Conservation (phyloP, 257 asterid species). For the Solanum corneliomulleri region DNA sequence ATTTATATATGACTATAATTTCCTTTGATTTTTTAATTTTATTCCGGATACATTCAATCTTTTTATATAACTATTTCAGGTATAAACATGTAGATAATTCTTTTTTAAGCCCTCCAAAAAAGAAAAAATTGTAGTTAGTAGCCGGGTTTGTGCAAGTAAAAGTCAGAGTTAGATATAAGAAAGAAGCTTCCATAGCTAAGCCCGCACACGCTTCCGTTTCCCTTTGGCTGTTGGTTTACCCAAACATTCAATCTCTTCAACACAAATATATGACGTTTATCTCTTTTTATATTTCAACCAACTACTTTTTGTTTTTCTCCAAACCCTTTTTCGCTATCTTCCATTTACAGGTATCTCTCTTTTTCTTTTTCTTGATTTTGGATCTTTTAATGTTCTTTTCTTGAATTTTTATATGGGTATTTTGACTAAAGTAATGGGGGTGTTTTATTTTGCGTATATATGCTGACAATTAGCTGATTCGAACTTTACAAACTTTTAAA, state of each 20-base stretch:
- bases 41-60: neutral
- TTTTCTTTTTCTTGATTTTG: neutral
- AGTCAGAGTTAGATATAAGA: neutral
- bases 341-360: neutral
- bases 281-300: neutral
- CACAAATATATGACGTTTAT: neutral
- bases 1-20: too few relatives aligned
- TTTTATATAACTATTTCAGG: neutral
- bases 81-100: neutral
- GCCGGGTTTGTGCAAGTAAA: neutral
- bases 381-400: neutral
- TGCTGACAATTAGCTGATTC: neutral
- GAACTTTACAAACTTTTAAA: neutral
- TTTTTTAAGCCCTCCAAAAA: too few relatives aligned
- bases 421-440: neutral
- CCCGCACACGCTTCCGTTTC: neutral
- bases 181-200: neutral
- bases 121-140: too few relatives aligned
- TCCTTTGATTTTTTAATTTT: too few relatives aligned
- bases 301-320: neutral
- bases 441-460: neutral
- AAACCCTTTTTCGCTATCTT: neutral
- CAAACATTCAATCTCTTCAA: neutral
- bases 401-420: neutral
- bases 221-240: conserved; percentile 5